Evolutionary conservation across 495 filamentous ascomycete genomes (phyloP).

Genomic region (Podospora tetraspora): DNA sequence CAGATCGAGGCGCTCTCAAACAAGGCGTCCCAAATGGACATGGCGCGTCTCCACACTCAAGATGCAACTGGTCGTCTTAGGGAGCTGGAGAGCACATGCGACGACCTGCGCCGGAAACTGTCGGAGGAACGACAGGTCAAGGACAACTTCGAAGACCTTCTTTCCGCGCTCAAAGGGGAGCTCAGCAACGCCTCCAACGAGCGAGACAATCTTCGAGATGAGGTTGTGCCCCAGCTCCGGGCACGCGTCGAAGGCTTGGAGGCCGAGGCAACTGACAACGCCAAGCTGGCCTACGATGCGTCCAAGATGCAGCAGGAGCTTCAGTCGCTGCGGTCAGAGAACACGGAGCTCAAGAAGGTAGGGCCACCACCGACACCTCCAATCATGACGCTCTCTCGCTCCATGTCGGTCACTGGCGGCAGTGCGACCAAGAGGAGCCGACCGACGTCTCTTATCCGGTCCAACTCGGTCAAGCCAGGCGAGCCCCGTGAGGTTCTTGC

Average conservation of each 20-base stretch:
- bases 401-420: constrained; percentile 42
- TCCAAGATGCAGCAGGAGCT: constrained; percentile 77
- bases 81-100: constrained; percentile 73
- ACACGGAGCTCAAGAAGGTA: constrained; percentile 34
- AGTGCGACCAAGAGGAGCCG: constrained; percentile 22
- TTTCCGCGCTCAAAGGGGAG: constrained; percentile 76
- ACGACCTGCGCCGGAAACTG: constrained; percentile 74
- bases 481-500: constrained; percentile 66
- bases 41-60: constrained; percentile 39
- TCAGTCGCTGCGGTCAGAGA: constrained; percentile 62
- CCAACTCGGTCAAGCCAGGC: constrained; percentile 54
- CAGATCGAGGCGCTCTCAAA: constrained; percentile 78
- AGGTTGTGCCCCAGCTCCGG: constrained; percentile 68
- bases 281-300: constrained; percentile 67
- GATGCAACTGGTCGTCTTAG: constrained; percentile 53
- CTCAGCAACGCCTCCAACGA: constrained; percentile 79
- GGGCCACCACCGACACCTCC: constrained; percentile 9
- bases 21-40: constrained; percentile 57
- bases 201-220: constrained; percentile 84
- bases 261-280: constrained; percentile 57
- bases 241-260: constrained; percentile 74
- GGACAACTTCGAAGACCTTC: constrained; percentile 88
- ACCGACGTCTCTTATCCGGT: constrained; percentile 48
- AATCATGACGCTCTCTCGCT: constrained; percentile 28
- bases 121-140: constrained; percentile 82